Conservation (phyloP, 1,284 basidiomycete species). For the Cutaneotrichosporon sp. region DNA sequence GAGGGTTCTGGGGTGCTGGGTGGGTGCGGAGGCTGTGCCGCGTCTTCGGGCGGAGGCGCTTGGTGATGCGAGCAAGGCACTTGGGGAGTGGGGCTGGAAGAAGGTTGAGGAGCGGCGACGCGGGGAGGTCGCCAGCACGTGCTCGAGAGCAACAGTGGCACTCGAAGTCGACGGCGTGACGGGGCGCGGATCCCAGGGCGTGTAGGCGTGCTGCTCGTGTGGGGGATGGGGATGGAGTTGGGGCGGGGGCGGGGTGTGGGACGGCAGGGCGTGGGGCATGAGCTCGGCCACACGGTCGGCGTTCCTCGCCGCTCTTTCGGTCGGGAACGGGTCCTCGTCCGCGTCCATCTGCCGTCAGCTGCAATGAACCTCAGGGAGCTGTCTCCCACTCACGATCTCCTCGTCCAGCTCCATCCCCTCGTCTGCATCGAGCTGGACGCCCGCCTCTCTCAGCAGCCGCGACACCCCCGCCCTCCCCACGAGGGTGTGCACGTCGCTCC, state of each 20-base stretch:
- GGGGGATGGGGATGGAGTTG: too few relatives aligned
- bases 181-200: neutral
- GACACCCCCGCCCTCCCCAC: neutral
- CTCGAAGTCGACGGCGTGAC: neutral
- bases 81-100: neutral
- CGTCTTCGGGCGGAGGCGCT: too few relatives aligned
- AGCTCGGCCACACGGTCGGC: neutral
- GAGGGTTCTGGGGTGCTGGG: too few relatives aligned
- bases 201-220: neutral
- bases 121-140: neutral
- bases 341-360: conserved; percentile 6
- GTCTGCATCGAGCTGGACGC: neutral
- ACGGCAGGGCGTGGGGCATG: neutral
- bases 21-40: too few relatives aligned
- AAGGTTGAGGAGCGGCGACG: neutral
- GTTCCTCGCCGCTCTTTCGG: neutral
- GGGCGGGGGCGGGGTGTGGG: too few relatives aligned
- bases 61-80: too few relatives aligned
- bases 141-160: neutral
- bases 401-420: conserved; percentile 12
- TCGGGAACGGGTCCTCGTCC: neutral
- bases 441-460: neutral
- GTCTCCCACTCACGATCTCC: conserved; percentile 4
- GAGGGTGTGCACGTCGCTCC: conserved; percentile 1
- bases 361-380: too few relatives aligned